phyloP scores from a whole-genome alignment of 2,329 filamentous ascomycete species.

The Hymenoscyphus albidus region DNA sequence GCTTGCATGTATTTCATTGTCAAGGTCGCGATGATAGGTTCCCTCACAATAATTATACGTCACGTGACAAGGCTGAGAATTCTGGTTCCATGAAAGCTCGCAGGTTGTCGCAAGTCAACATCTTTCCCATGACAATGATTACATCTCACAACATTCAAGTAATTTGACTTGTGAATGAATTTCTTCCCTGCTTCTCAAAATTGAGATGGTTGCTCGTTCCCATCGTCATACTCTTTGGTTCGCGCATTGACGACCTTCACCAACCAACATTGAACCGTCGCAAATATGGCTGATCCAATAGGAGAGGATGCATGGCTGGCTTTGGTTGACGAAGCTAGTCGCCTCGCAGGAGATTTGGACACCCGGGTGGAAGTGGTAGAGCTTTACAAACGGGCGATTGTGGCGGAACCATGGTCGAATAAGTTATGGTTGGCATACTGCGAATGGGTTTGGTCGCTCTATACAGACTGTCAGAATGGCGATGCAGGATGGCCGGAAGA shows the following conservation, averaged over 20 bases:
- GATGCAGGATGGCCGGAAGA: constrained; percentile 60
- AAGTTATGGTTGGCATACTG: constrained; percentile 75
- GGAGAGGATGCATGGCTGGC: constrained; percentile 76
- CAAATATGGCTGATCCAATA: constrained; percentile 47
- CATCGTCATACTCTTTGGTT: not conserved
- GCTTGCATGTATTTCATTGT: not conserved
- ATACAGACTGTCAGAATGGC: constrained; percentile 57
- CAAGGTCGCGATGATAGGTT: not conserved
- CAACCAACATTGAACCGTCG: not conserved
- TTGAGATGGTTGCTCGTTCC: constrained; percentile 1
- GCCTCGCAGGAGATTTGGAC: constrained; percentile 58
- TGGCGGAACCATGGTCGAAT: constrained; percentile 69
- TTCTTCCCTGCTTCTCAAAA: not conserved
- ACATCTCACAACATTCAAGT: not conserved
- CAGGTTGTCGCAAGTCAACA: not conserved
- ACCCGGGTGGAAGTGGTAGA: constrained; percentile 68
- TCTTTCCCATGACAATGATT: not conserved
- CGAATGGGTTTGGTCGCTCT: constrained; percentile 71
- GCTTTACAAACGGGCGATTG: constrained; percentile 64
- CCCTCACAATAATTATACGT: constrained; percentile 8
- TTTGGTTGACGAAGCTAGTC: constrained; percentile 68
- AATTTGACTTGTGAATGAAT: not conserved
- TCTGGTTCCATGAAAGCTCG: not conserved
- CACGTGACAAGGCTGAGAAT: constrained; percentile 5
- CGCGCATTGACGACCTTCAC: not conserved